Evolutionary conservation across 2,329 filamentous ascomycete species (phyloP).

Genomic region (Cladosporium austrohemisphaericum): DNA sequence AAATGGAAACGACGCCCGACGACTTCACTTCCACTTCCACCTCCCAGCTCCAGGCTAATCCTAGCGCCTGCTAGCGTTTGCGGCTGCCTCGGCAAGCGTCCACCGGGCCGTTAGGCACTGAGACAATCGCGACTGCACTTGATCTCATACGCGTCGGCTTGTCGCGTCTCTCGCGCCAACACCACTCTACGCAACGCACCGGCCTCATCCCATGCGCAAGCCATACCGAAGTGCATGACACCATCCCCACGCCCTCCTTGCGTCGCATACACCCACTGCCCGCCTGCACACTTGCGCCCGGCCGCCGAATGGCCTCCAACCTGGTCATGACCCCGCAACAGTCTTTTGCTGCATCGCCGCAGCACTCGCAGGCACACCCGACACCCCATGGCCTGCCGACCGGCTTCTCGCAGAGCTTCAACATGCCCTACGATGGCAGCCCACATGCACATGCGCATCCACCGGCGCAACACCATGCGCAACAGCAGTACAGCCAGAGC

Average conservation of each 20-base stretch:
- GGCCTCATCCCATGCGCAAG: not conserved
- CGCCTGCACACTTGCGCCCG: not conserved
- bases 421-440: slow-evolving; percentile 28
- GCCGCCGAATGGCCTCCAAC: slow-evolving; percentile 14
- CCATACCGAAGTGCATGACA: slow-evolving; percentile 7
- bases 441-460: slow-evolving; percentile 15
- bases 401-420: slow-evolving; percentile 25
- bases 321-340: slow-evolving; percentile 27
- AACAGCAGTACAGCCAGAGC: slow-evolving; percentile 27
- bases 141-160: not conserved
- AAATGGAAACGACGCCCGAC: too few relatives aligned
- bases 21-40: too few relatives aligned
- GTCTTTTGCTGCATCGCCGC: slow-evolving; percentile 19
- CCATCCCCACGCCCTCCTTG: slow-evolving; percentile 1
- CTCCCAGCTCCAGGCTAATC: too few relatives aligned
- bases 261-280: slow-evolving; percentile 2
- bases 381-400: slow-evolving; percentile 16
- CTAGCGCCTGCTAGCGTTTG: not conserved
- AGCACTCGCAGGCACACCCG: slow-evolving; percentile 22
- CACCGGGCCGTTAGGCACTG: too few relatives aligned
- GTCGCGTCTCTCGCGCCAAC: slow-evolving; percentile 6
- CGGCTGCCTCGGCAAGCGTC: too few relatives aligned
- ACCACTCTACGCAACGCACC: slow-evolving; percentile 1
- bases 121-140: too few relatives aligned
- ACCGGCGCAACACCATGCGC: slow-evolving; percentile 20